phyloP scores from a whole-genome alignment of 2,329 filamentous ascomycete species.

The Colletotrichum sp. region DNA sequence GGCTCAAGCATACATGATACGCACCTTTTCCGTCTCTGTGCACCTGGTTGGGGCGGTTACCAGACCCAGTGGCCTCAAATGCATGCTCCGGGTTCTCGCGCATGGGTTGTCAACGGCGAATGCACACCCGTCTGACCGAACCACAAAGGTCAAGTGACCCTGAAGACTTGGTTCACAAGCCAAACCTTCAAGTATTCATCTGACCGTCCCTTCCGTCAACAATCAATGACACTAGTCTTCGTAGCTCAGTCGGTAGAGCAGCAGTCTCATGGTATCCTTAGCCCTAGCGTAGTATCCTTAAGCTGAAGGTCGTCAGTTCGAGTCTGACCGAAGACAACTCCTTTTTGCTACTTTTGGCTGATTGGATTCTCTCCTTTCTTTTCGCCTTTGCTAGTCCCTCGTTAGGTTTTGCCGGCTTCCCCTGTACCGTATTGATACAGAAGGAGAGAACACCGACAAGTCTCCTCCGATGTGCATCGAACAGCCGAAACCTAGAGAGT shows the following conservation, averaged over 20 bases:
- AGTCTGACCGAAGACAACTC: background rate
- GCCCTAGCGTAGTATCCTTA: too few relatives aligned
- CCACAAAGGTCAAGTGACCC: background rate
- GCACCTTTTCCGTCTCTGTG: too few relatives aligned
- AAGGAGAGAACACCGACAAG: too few relatives aligned
- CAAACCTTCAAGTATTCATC: background rate
- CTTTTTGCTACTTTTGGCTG: background rate
- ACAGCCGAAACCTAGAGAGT: too few relatives aligned
- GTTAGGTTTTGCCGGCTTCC: too few relatives aligned
- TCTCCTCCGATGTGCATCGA: too few relatives aligned
- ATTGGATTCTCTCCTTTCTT: background rate
- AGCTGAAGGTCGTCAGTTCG: background rate
- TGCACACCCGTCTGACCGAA: background rate
- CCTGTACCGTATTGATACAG: too few relatives aligned
- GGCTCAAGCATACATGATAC: too few relatives aligned
- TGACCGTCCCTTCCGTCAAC: background rate
- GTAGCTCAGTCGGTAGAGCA: background rate
- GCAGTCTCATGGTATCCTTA: background rate
- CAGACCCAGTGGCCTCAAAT: too few relatives aligned
- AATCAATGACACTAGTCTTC: background rate
- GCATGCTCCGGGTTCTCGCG: background rate
- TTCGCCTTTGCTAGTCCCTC: too few relatives aligned
- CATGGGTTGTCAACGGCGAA: background rate
- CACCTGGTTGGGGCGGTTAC: too few relatives aligned
- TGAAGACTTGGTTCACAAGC: background rate